Conservation (phyloP, 73 alveolate species). For the Durusdinium trenchii region DNA sequence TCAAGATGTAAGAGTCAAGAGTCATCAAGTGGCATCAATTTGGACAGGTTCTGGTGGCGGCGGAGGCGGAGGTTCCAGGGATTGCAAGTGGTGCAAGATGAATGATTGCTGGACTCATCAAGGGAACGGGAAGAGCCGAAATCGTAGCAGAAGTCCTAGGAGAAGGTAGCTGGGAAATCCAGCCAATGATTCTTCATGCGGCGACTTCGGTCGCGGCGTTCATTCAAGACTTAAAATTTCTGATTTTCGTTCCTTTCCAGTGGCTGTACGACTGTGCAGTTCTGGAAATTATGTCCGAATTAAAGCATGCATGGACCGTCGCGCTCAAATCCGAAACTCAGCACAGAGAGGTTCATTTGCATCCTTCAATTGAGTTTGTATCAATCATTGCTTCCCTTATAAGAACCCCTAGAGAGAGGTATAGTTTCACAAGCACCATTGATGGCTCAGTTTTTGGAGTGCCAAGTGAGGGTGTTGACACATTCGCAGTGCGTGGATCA, state of each 20-base stretch:
- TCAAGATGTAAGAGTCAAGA: not conserved
- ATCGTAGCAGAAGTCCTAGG: slow-evolving; percentile 87
- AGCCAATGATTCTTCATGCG: slow-evolving; percentile 71
- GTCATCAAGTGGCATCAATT: not conserved
- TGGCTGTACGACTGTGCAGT: slow-evolving; percentile 24
- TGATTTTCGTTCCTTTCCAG: slow-evolving; percentile 12
- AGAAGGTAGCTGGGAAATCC: not conserved
- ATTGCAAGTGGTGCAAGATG: slow-evolving; percentile 74
- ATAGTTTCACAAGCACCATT: too few species aligned
- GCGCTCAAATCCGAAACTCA: too few species aligned
- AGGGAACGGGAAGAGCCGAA: slow-evolving; percentile 57
- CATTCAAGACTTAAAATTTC: not conserved
- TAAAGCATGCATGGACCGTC: too few species aligned
- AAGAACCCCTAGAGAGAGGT: too few species aligned
- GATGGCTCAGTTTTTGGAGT: too few species aligned
- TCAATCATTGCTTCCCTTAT: too few species aligned
- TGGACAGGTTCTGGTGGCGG: not conserved
- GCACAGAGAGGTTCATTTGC: too few species aligned
- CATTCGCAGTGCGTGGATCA: too few species aligned
- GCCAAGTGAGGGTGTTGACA: too few species aligned
- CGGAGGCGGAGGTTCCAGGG: not conserved
- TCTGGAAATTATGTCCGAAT: too few species aligned
- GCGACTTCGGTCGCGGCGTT: too few species aligned
- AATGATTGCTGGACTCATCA: slow-evolving; percentile 85
- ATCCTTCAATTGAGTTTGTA: too few species aligned